phyloP scores from a whole-genome alignment of 2,329 filamentous ascomycete species.

The Xylaria digitata region DNA sequence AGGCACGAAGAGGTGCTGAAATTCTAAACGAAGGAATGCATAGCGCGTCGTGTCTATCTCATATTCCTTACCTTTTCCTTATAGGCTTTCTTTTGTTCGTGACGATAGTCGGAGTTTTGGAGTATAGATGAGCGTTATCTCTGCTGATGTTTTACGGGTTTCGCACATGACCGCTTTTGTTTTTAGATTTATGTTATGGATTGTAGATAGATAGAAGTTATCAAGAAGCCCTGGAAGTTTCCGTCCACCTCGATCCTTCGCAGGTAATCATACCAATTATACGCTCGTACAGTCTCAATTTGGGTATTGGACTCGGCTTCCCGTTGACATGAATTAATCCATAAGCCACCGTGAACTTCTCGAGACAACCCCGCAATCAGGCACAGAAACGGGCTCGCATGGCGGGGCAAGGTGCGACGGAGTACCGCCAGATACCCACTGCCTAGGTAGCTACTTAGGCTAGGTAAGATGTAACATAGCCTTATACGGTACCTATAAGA shows the following conservation, averaged over 20 bases:
- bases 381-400: neutral
- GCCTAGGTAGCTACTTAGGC: neutral
- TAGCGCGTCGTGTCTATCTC: neutral
- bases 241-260: neutral
- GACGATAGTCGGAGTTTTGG: neutral
- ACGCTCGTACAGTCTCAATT: neutral
- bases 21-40: neutral
- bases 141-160: neutral
- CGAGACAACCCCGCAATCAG: constrained; percentile 4
- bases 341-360: too few relatives aligned
- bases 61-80: neutral
- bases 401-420: constrained; percentile 5
- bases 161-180: neutral
- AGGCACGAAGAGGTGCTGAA: constrained; percentile 10
- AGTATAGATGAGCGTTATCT: neutral
- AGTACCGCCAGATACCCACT: constrained; percentile 2
- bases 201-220: neutral
- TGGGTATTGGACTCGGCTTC: too few relatives aligned
- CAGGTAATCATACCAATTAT: neutral
- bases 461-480: neutral
- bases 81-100: neutral
- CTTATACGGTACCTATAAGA: too few relatives aligned
- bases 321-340: too few relatives aligned
- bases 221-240: neutral
- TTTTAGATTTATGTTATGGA: neutral